A percentile compares a stretch with the other conserved stretches of the same genome.
phyloP scores from a whole-genome alignment of 78 protist genomes.

The Cavenderia fasciculata region DNA sequence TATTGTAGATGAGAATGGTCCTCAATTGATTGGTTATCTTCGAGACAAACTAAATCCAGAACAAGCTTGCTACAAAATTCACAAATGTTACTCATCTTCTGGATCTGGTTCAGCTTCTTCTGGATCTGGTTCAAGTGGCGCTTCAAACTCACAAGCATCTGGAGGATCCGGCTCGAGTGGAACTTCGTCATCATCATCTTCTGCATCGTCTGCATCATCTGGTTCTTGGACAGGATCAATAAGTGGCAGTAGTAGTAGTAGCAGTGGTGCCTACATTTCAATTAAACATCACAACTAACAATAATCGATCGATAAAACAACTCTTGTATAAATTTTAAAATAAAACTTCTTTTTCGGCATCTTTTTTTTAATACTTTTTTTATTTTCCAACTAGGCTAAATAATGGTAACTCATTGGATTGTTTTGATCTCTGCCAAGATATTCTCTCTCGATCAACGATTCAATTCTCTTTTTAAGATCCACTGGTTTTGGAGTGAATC shows the following conservation, averaged over 20 bases:
- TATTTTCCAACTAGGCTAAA: slow-evolving; percentile 82
- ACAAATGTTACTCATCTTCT: too few relatives aligned
- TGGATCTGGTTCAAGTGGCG: background rate
- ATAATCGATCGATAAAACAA: background rate
- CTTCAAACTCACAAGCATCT: background rate
- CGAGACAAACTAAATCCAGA: too few relatives aligned
- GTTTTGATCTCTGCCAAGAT: slow-evolving; percentile 91
- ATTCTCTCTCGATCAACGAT: slow-evolving; percentile 96
- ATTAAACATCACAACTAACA: background rate
- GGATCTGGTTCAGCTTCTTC: too few relatives aligned
- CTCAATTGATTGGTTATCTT: too few relatives aligned
- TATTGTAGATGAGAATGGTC: too few relatives aligned
- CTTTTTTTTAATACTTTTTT: background rate
- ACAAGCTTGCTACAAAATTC: too few relatives aligned
- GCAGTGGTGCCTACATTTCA: background rate
- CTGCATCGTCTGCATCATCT: background rate
- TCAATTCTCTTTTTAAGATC: slow-evolving; percentile 97
- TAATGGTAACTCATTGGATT: slow-evolving; percentile 88
- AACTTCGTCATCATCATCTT: background rate
- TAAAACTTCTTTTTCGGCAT: background rate
- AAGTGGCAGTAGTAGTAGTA: background rate
- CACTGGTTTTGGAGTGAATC: slow-evolving; percentile 88
- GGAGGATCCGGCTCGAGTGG: background rate
- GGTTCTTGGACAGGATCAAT: background rate
- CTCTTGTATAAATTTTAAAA: background rate